Evolutionary conservation across 495 filamentous ascomycete genomes (phyloP), one percentile per base, ranked within the genome.

Genomic region (Extremus antarcticus): DNA sequence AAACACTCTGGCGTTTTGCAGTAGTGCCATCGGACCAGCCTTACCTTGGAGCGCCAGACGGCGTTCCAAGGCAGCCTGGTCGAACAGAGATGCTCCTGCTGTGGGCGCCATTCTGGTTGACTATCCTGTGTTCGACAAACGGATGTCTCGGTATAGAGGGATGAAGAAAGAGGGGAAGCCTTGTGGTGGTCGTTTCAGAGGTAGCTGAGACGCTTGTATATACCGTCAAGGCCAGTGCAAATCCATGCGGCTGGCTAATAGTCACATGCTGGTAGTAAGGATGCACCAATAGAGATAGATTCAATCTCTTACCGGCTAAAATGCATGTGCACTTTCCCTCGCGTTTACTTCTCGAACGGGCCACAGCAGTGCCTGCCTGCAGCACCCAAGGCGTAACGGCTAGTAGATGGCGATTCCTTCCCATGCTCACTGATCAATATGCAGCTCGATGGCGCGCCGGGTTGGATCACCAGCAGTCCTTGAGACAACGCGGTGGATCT

Each of bases 1-100:
- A 65, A 87, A 86, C 38, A 88, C 86, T 38, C 76, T 79, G 55
- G 78, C 74, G 64, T 88, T 88, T 68, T 81, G 81, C 4, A 86
- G 59, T 54, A 88, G 67, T 16, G 83, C 84, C 61, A 70, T 63
- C 8, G 83, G 81, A 0, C 86, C 85, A 49, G 78, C 78, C 24
- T 71, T 72, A 50, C 82, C 82, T 66, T 80, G 79, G 54, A 88
- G 76, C 35, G 71, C 73, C 68, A 83, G 73, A 56, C 84, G 82
- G 57, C 82, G 78, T 49, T 73, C 70, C 21, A 87, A 69, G 53
- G 85, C 84, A 29, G 78, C 83, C 74, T 79, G 76, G 64, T 85
- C 69, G 63, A 74, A 66, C 8, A 62, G 61, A n/a, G 56, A 59
- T 25, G 59, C 64, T 53, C 61, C 55, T 24, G 62, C 68, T 35